Evolutionary conservation across 1,284 basidiomycete genomes (phyloP).

Genomic region (Bothia castanella): DNA sequence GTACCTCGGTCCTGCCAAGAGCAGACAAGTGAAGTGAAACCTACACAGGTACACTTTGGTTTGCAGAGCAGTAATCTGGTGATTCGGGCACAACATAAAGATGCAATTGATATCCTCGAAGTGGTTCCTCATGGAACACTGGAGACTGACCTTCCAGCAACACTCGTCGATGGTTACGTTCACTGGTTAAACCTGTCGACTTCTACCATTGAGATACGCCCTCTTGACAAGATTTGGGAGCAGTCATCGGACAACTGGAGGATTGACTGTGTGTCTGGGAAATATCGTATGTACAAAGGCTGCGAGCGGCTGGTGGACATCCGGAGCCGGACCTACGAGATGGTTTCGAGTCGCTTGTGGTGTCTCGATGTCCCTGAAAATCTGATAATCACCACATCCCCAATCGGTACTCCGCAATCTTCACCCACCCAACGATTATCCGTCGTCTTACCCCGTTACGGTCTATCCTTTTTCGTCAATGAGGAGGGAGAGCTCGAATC

Average conservation of each 20-base stretch:
- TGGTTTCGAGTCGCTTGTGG: constrained; percentile 30
- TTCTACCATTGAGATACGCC: constrained; percentile 38
- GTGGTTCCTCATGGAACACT: constrained; percentile 38
- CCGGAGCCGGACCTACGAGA: constrained; percentile 32
- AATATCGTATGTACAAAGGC: constrained; percentile 19
- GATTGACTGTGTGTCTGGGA: constrained; percentile 5
- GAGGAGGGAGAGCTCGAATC: no score
- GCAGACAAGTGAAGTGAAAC: background rate
- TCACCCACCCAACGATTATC: constrained; percentile 18
- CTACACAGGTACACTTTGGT: constrained; percentile 32
- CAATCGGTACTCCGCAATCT: background rate
- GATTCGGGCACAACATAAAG: constrained; percentile 27
- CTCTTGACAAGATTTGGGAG: constrained; percentile 27
- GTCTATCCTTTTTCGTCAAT: constrained; percentile 34
- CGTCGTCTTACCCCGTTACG: constrained; percentile 40
- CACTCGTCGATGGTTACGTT: constrained; percentile 32
- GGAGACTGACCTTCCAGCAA: constrained; percentile 36
- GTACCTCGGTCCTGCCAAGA: background rate
- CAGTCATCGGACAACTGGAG: constrained; percentile 20
- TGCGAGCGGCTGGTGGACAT: constrained; percentile 27
- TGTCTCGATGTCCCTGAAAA: constrained; percentile 33
- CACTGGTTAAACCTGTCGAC: constrained; percentile 40
- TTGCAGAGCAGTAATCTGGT: constrained; percentile 26
- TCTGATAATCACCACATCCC: constrained; percentile 24
- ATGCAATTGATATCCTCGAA: constrained; percentile 23